phyloP scores from a whole-genome alignment of 352 stramenopile genomes.

The Globisporangium radiosum region DNA sequence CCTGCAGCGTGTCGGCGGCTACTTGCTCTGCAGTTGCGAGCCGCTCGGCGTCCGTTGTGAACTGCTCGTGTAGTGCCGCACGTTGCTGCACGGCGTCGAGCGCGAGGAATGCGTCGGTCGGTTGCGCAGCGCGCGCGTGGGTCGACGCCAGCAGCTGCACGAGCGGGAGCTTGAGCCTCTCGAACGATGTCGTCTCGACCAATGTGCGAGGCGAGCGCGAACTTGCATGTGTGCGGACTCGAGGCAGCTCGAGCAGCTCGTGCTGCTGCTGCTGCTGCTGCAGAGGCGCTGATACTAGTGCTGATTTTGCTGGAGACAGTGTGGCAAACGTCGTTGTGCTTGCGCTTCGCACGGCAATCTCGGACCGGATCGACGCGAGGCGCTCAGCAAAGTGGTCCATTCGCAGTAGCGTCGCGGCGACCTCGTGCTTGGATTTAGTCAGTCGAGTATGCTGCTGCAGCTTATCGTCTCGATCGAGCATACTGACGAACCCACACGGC shows the following conservation, averaged over 20 bases:
- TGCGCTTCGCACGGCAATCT: constrained; percentile 17
- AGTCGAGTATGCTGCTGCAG: background rate
- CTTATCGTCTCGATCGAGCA: background rate
- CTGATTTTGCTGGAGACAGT: too few species aligned
- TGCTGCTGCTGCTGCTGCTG: background rate
- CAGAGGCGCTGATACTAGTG: background rate
- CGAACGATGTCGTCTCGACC: background rate
- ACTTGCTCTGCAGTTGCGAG: constrained; percentile 23
- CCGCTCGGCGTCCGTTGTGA: constrained; percentile 20
- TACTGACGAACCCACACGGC: background rate
- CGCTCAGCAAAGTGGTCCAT: constrained; percentile 39
- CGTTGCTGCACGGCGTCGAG: constrained; percentile 36
- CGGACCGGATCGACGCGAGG: constrained; percentile 32
- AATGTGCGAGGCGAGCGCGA: too few species aligned
- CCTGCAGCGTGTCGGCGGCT: constrained; percentile 21
- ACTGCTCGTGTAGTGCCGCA: constrained; percentile 20
- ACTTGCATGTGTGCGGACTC: too few species aligned
- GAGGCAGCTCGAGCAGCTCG: background rate
- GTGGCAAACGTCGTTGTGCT: background rate
- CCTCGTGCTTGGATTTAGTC: constrained; percentile 9
- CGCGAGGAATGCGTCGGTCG: constrained; percentile 20
- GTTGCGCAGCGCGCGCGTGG: constrained; percentile 10
- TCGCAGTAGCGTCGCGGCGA: constrained; percentile 23
- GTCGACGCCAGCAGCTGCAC: constrained; percentile 20
- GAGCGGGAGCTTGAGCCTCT: constrained; percentile 26